These are phyloP conservation scores for Carex cristatella DNA, from an alignment of 176 grass and related monocot species.

Conservation along the genomic window DNA sequence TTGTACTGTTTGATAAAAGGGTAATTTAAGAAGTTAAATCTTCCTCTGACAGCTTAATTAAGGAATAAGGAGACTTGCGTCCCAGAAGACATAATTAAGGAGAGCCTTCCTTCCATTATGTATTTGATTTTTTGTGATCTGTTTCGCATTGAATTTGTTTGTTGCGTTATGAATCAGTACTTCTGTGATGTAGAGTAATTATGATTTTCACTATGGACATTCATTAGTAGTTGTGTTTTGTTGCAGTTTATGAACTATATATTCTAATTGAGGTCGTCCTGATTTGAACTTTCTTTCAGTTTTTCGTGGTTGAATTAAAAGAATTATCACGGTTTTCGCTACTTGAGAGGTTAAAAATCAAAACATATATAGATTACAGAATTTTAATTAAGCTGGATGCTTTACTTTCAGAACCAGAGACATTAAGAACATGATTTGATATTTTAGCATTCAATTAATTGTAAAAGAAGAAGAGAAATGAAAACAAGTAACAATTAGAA, in stretches of 20 bases:
- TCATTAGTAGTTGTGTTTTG: no score
- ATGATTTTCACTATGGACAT: not conserved
- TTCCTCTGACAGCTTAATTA: not conserved
- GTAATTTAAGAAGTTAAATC: not conserved
- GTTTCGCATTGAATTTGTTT: not conserved
- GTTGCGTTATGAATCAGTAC: not conserved
- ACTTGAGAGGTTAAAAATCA: not conserved
- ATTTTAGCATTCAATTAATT: not conserved
- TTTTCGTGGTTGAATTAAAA: not conserved
- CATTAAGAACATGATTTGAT: not conserved
- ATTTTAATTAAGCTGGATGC: not conserved
- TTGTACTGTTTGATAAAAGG: not conserved
- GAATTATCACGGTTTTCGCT: not conserved
- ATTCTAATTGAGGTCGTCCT: not conserved
- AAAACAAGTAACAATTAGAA: not conserved
- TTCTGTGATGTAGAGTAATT: not conserved
- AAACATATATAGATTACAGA: not conserved
- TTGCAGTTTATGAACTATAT: not conserved
- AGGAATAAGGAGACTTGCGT: not conserved
- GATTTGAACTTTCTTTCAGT: no score
- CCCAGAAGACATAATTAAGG: not conserved
- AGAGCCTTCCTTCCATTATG: not conserved
- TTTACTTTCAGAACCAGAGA: not conserved
- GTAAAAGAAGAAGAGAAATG: not conserved
- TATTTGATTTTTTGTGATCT: not conserved